A percentile compares a stretch with the other conserved stretches of the same genome.
phyloP scores from a whole-genome alignment of 129 eudicot species.

The Tagetes patula region DNA sequence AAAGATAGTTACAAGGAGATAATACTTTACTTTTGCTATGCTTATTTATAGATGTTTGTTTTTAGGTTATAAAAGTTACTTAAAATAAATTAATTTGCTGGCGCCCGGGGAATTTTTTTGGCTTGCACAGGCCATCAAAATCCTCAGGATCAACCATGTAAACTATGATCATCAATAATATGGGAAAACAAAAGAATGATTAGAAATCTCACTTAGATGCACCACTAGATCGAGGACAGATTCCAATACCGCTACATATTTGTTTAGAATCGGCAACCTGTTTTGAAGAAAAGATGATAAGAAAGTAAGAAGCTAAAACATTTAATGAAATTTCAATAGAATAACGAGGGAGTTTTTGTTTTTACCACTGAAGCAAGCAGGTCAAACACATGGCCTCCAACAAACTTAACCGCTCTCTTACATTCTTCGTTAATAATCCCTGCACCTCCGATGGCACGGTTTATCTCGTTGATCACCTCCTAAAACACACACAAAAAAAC shows the following conservation, averaged over 20 bases:
- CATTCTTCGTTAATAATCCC: conserved; percentile 60
- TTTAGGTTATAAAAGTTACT: no score
- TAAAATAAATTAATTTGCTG: no score
- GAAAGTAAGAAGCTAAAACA: not conserved
- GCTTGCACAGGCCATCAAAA: no score
- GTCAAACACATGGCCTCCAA: conserved; percentile 54
- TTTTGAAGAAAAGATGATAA: not conserved
- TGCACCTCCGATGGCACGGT: conserved; percentile 66
- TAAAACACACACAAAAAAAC: conserved; percentile 12
- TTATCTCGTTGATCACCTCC: conserved; percentile 61
- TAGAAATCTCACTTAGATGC: conserved; percentile 8
- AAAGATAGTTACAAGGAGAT: no score
- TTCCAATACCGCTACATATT: conserved; percentile 56
- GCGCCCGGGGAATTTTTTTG: no score
- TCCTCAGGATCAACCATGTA: no score
- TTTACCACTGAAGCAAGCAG: conserved; percentile 45
- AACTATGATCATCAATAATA: not conserved
- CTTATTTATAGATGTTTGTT: no score
- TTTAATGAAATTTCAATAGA: not conserved
- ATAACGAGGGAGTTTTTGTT: not conserved
- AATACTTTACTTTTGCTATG: no score
- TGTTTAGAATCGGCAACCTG: conserved; percentile 52
- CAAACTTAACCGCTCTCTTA: conserved; percentile 45
- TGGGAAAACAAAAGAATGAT: not conserved
- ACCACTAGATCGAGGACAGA: not conserved